phyloP scores from a whole-genome alignment of 2,329 filamentous ascomycete genomes.

The Phialophora verrucosa region DNA sequence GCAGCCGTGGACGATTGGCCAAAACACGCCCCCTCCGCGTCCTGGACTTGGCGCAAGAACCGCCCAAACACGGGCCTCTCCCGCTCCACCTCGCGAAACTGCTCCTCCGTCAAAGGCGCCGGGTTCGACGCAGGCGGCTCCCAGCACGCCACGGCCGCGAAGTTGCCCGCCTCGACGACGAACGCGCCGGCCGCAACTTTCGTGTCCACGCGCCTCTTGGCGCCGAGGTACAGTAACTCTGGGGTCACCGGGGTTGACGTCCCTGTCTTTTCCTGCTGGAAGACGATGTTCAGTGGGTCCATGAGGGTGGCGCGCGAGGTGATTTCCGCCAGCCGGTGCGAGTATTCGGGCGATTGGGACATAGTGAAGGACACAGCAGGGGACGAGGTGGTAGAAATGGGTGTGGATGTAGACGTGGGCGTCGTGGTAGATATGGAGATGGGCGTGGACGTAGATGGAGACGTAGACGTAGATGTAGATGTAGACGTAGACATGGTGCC shows the following conservation, averaged over 20 bases:
- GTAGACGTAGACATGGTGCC: too few relatives aligned
- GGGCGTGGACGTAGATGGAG: too few relatives aligned
- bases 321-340: slow-evolving; percentile 31
- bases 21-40: slow-evolving; percentile 6
- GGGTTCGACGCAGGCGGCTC: slow-evolving; percentile 26
- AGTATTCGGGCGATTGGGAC: slow-evolving; percentile 27
- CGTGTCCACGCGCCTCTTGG: slow-evolving; percentile 20
- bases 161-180: slow-evolving; percentile 31
- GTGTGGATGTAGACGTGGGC: too few relatives aligned
- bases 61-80: slow-evolving; percentile 25
- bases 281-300: slow-evolving; percentile 30
- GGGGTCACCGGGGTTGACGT: slow-evolving; percentile 15
- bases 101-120: slow-evolving; percentile 10
- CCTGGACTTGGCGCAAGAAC: slow-evolving; percentile 26
- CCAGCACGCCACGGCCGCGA: slow-evolving; percentile 36
- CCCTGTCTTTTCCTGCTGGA: slow-evolving; percentile 32
- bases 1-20: not conserved
- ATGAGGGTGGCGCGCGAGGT: slow-evolving; percentile 24
- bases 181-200: slow-evolving; percentile 26
- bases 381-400: too few relatives aligned
- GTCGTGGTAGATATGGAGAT: too few relatives aligned
- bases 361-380: slow-evolving; percentile 4
- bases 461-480: too few relatives aligned
- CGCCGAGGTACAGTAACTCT: slow-evolving; percentile 19
- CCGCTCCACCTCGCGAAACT: slow-evolving; percentile 17